Conservation (phyloP, 2,329 filamentous ascomycete species). For the Ambrosiella xylebori region DNA sequence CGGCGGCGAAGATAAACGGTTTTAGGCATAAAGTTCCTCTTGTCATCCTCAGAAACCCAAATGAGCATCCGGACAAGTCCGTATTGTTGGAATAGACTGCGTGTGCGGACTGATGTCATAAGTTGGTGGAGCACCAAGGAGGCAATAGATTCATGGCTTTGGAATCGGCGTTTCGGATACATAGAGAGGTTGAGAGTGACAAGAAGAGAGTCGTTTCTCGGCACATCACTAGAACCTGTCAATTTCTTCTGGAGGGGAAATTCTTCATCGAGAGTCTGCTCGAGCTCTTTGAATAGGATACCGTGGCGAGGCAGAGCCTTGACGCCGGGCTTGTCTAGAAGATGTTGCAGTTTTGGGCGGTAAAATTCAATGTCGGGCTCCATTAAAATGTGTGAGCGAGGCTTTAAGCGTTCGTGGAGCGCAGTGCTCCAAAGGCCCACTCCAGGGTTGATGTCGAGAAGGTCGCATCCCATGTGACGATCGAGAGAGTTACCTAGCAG, state of each 20-base stretch:
- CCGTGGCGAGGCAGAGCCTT: constrained; percentile 38
- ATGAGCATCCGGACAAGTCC: constrained; percentile 66
- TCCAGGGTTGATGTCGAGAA: constrained; percentile 77
- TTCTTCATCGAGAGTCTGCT: constrained; percentile 28
- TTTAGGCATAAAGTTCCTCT: constrained; percentile 41
- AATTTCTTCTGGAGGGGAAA: constrained; percentile 37
- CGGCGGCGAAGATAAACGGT: constrained; percentile 37
- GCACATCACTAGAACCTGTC: constrained; percentile 24
- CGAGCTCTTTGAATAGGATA: constrained; percentile 42
- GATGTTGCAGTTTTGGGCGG: constrained; percentile 38
- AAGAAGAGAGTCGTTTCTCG: constrained; percentile 56
- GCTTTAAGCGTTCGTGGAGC: constrained; percentile 57
- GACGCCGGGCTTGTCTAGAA: constrained; percentile 33
- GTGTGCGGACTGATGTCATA: constrained; percentile 37
- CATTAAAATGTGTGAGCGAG: constrained; percentile 67
- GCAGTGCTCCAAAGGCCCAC: constrained; percentile 61
- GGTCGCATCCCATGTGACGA: constrained; percentile 59
- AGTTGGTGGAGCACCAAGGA: constrained; percentile 45
- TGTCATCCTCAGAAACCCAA: constrained; percentile 49
- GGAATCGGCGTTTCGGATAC: constrained; percentile 32
- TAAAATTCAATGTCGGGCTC: constrained; percentile 50
- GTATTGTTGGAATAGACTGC: constrained; percentile 51
- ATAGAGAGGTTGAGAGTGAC: constrained; percentile 50
- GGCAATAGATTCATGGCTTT: constrained; percentile 37
- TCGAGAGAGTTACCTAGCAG: constrained; percentile 53